phyloP scores from a whole-genome alignment of 2,329 filamentous ascomycete genomes.

The Aspergillus sp. region DNA sequence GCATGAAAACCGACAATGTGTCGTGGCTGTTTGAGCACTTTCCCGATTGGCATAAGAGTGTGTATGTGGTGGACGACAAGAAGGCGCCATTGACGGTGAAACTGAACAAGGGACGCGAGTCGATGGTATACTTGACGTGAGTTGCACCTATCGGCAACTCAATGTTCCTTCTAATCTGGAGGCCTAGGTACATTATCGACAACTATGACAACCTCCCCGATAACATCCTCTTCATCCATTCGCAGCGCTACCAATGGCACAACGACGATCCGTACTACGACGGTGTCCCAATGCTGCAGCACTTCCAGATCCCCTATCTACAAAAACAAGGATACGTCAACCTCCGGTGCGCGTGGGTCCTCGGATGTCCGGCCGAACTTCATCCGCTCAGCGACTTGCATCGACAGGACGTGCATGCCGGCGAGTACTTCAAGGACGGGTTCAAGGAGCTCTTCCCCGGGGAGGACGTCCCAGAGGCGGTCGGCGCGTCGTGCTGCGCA shows the following conservation, averaged over 20 bases:
- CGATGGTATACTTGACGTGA: conserved; percentile 45
- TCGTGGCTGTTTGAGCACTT: conserved; percentile 39
- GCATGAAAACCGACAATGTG: conserved; percentile 38
- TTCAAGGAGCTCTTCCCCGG: conserved; percentile 51
- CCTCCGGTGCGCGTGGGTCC: conserved; percentile 51
- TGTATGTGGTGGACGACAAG: conserved; percentile 56
- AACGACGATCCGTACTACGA: conserved; percentile 54
- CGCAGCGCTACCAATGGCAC: conserved; percentile 44
- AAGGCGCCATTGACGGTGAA: conserved; percentile 48
- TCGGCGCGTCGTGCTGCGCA: conserved; percentile 54
- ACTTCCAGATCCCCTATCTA: conserved; percentile 49
- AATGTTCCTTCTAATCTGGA: neutral
- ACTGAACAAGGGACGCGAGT: conserved; percentile 42
- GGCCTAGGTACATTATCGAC: conserved; percentile 42
- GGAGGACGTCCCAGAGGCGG: conserved; percentile 37
- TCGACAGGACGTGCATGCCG: conserved; percentile 46
- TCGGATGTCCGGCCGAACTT: conserved; percentile 53
- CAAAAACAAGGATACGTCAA: conserved; percentile 53
- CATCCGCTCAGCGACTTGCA: conserved; percentile 44
- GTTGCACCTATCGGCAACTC: conserved; percentile 7
- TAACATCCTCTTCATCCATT: conserved; percentile 41
- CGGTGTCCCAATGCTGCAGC: conserved; percentile 47
- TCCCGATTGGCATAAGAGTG: conserved; percentile 50
- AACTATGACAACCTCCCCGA: conserved; percentile 41
- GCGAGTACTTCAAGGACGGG: conserved; percentile 47